These are phyloP conservation scores for Eucalyptus erythrocorys DNA, from an alignment of 345 rosid species.

Conservation along the genomic window DNA sequence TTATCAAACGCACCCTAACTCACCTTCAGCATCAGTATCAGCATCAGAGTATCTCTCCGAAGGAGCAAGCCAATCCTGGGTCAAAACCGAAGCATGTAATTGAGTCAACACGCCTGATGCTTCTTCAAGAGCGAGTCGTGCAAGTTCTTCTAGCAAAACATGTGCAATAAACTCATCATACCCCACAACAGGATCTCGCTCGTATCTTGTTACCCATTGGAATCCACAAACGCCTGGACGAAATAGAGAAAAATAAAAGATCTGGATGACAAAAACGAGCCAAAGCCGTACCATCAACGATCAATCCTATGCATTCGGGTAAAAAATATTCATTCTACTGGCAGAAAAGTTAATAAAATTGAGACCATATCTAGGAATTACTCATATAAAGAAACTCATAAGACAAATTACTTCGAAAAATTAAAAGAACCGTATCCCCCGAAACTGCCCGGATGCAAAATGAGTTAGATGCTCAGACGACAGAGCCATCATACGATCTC, in stretches of 20 bases:
- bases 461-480: background rate
- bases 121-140: constrained; percentile 42
- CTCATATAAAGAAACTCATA: background rate
- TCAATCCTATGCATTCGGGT: background rate
- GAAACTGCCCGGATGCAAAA: background rate
- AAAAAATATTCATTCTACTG: background rate
- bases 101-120: constrained; percentile 18
- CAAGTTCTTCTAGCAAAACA: constrained; percentile 66
- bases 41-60: background rate
- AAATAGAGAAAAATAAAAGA: background rate
- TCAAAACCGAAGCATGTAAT: constrained; percentile 33
- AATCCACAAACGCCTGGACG: background rate
- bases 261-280: background rate
- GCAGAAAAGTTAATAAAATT: background rate
- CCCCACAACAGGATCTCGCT: constrained; percentile 26
- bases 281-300: background rate
- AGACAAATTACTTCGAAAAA: background rate
- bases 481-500: background rate
- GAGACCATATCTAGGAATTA: background rate
- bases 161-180: constrained; percentile 70
- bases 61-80: constrained; percentile 50
- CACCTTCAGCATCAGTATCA: constrained; percentile 11
- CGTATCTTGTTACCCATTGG: constrained; percentile 12
- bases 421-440: background rate
- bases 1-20: too few species aligned